These are phyloP conservation scores for Suillus occidentalis DNA, from an alignment of 768 basidiomycete species.

Conservation along the genomic window DNA sequence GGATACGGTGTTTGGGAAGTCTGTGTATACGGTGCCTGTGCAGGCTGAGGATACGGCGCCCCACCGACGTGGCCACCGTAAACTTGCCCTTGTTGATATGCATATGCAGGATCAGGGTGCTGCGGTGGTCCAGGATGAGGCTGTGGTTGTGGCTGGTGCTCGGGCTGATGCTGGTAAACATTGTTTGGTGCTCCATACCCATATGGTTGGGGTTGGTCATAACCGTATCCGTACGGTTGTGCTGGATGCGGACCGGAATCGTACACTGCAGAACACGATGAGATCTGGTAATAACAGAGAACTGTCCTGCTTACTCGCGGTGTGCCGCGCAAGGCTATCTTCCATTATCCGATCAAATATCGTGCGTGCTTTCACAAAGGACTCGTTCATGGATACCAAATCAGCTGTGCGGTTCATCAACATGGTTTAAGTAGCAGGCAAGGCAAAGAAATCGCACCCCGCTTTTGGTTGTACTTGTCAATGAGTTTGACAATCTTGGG, in stretches of 20 bases:
- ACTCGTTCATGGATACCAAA: constrained; percentile 92
- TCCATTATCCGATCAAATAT: constrained; percentile 96
- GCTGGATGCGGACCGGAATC: constrained; percentile 38
- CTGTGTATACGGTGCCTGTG: constrained; percentile 25
- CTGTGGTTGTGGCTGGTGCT: constrained; percentile 28
- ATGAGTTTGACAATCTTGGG: constrained; percentile 97
- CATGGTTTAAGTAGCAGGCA: constrained; percentile 1
- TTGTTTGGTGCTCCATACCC: constrained; percentile 41
- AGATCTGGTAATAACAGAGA: constrained; percentile 8
- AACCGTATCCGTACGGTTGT: constrained; percentile 29
- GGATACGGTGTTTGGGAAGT: constrained; percentile 32
- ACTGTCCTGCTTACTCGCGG: constrained; percentile 46
- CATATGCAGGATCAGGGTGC: constrained; percentile 26
- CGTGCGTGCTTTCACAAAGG: constrained; percentile 82
- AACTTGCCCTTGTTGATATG: constrained; percentile 27
- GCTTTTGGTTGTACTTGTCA: constrained; percentile 95
- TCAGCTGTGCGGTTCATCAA: constrained; percentile 57
- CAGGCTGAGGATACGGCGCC: constrained; percentile 2
- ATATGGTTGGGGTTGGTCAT: constrained; percentile 42
- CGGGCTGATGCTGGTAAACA: constrained; percentile 43
- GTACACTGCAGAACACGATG: constrained; percentile 44
- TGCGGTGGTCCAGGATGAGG: constrained; percentile 24
- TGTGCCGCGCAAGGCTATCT: constrained; percentile 77
- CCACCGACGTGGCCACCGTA: constrained; percentile 16
- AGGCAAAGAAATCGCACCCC: constrained; percentile 40